These are phyloP conservation scores for Geotrichum aggregatum DNA, from an alignment of 1,139 yeast genomes.

Conservation along the genomic window DNA sequence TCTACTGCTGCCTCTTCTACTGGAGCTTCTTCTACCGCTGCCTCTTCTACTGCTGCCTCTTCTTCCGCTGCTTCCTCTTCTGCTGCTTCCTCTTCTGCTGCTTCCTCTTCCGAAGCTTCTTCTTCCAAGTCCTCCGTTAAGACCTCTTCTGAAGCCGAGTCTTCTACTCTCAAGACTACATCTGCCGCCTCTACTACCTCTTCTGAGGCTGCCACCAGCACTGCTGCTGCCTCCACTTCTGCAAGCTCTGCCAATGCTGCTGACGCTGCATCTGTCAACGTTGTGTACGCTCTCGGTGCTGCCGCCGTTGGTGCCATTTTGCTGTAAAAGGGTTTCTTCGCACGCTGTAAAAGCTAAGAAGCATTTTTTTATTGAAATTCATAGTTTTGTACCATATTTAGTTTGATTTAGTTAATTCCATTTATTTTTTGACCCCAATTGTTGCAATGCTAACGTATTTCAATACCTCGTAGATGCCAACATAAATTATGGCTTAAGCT, in stretches of 20 bases:
- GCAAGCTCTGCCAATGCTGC: conserved; percentile 15
- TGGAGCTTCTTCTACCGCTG: conserved; percentile 23
- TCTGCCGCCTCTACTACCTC: conserved; percentile 20
- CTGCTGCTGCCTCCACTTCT: conserved; percentile 23
- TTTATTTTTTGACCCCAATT: no score
- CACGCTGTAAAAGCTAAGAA: background rate
- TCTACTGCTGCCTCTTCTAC: conserved; percentile 24
- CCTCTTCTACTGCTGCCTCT: conserved; percentile 22
- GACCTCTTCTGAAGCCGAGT: conserved; percentile 22
- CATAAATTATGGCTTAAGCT: no score
- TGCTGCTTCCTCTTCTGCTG: conserved; percentile 4
- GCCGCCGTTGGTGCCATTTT: conserved; percentile 23
- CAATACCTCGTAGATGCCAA: no score
- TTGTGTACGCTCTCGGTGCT: conserved; percentile 14
- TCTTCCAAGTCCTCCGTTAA: conserved; percentile 24
- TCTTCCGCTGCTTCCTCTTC: conserved; percentile 3
- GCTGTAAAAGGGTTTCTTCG: conserved; percentile 4
- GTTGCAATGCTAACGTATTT: no score
- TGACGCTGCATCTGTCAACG: conserved; percentile 18
- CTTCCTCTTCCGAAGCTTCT: conserved; percentile 22
- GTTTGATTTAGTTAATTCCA: background rate
- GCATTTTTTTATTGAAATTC: background rate
- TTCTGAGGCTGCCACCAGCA: conserved; percentile 6
- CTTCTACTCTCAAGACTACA: conserved; percentile 13
- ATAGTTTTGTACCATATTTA: background rate